These are phyloP conservation scores for Sugiyamaella boreocaroliniensis DNA, from an alignment of 805 yeast species.

Conservation along the genomic window DNA sequence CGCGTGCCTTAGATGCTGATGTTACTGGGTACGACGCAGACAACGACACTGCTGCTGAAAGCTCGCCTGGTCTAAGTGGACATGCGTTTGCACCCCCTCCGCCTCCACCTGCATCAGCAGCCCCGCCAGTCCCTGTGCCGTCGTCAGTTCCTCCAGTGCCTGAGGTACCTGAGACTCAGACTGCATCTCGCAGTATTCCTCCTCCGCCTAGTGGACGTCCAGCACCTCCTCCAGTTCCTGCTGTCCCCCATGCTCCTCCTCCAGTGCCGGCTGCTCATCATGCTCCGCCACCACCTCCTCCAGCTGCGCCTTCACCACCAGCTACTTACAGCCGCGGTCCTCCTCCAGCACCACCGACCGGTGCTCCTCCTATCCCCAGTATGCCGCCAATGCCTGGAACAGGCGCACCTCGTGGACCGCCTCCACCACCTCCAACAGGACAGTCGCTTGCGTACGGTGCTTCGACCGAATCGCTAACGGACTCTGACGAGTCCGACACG, in stretches of 20 bases:
- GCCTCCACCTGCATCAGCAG: conserved; percentile 19
- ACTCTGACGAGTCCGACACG: background rate
- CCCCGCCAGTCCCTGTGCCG: conserved; percentile 13
- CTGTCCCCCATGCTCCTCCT: conserved; percentile 19
- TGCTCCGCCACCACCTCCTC: conserved; percentile 14
- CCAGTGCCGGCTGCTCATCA: conserved; percentile 9
- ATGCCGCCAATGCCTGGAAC: too few relatives aligned
- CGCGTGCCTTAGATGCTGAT: conserved; percentile 44
- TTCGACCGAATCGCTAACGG: background rate
- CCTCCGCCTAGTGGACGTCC: conserved; percentile 10
- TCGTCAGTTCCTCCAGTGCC: conserved; percentile 18
- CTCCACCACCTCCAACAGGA: conserved; percentile 21
- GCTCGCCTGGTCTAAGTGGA: conserved; percentile 16
- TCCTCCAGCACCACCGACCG: background rate
- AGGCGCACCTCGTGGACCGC: conserved; percentile 11
- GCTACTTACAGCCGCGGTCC: background rate
- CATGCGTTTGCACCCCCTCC: conserved; percentile 17
- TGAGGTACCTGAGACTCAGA: conserved; percentile 12
- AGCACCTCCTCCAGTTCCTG: conserved; percentile 11
- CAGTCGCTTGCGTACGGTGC: conserved; percentile 5
- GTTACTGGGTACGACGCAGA: conserved; percentile 69
- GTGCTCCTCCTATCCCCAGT: background rate
- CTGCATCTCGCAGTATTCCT: conserved; percentile 11
- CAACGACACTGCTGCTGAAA: conserved; percentile 39
- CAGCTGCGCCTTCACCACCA: conserved; percentile 21